phyloP scores from a whole-genome alignment of 129 eudicot genomes.

The Tagetes patula region DNA sequence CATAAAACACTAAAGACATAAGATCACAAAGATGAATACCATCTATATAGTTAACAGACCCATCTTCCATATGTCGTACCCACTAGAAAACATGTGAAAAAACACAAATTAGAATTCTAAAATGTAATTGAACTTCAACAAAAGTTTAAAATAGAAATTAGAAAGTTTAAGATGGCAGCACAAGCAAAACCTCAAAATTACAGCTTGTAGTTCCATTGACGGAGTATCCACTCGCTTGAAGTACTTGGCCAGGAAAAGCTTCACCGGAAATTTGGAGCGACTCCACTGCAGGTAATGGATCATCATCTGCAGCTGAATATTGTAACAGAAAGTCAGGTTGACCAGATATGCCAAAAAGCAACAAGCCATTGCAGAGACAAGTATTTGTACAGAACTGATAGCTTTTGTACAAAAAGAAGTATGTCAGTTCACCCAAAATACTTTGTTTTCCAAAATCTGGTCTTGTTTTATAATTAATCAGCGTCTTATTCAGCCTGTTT shows the following conservation, averaged over 20 bases:
- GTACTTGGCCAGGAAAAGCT: conserved; percentile 84
- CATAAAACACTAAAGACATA: not conserved
- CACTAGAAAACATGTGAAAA: conserved; percentile 52
- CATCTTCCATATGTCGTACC: conserved; percentile 97
- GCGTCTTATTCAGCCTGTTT: not conserved
- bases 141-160: conserved; percentile 7
- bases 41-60: conserved; percentile 80
- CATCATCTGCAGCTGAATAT: conserved; percentile 93
- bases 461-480: not conserved
- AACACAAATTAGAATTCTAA: conserved; percentile 9
- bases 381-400: not conserved
- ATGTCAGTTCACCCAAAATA: not conserved
- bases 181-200: conserved; percentile 77
- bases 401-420: not conserved
- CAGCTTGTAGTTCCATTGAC: conserved; percentile 95
- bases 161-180: conserved; percentile 17
- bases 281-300: conserved; percentile 84
- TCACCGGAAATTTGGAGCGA: conserved; percentile 93
- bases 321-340: conserved; percentile 15
- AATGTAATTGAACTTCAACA: conserved; percentile 14
- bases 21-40: conserved; percentile 45
- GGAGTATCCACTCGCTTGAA: conserved; percentile 83
- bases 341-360: conserved; percentile 5
- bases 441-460: not conserved
- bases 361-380: conserved; percentile 3